phyloP scores from a whole-genome alignment of 2,329 filamentous ascomycete species.

The Trichoderma afroharzianum region DNA sequence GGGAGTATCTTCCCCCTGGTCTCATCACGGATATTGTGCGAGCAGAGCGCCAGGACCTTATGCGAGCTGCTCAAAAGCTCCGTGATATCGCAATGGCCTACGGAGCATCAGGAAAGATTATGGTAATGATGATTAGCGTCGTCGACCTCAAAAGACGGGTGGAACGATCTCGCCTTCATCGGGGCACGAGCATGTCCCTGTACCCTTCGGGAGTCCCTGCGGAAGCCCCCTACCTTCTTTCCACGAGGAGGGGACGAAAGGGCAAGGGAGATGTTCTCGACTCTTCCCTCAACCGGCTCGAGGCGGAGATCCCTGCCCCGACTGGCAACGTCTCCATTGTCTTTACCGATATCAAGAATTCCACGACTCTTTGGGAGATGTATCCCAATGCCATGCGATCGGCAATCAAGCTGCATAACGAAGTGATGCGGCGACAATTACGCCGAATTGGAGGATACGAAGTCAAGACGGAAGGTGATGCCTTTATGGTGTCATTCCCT shows the following conservation, averaged over 20 bases:
- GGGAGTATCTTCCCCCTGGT: slow-evolving; percentile 89
- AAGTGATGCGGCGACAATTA: slow-evolving; percentile 89
- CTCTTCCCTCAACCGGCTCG: slow-evolving; percentile 80
- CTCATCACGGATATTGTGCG: slow-evolving; percentile 89
- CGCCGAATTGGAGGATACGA: slow-evolving; percentile 95
- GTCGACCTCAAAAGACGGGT: slow-evolving; percentile 80
- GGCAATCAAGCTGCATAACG: slow-evolving; percentile 95
- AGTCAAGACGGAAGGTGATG: slow-evolving; percentile 99
- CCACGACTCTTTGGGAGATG: slow-evolving; percentile 92
- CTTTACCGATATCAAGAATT: slow-evolving; percentile 99
- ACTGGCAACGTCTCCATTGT: slow-evolving; percentile 88
- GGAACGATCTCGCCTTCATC: slow-evolving; percentile 67
- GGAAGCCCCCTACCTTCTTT: slow-evolving; percentile 59
- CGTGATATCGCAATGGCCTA: slow-evolving; percentile 94
- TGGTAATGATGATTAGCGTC: slow-evolving; percentile 98
- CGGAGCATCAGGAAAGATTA: slow-evolving; percentile 89
- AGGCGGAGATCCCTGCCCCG: slow-evolving; percentile 86
- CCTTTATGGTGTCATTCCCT: slow-evolving; percentile 98
- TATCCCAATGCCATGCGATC: slow-evolving; percentile 94
- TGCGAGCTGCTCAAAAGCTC: slow-evolving; percentile 92
- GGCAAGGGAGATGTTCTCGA: slow-evolving; percentile 67
- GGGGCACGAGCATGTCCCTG: slow-evolving; percentile 81
- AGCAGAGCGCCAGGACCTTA: slow-evolving; percentile 81
- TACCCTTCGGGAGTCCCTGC: slow-evolving; percentile 72
- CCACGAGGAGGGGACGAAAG: slow-evolving; percentile 62